Conservation (phyloP, 2,329 filamentous ascomycete species). For the Talaromyces sp. region DNA sequence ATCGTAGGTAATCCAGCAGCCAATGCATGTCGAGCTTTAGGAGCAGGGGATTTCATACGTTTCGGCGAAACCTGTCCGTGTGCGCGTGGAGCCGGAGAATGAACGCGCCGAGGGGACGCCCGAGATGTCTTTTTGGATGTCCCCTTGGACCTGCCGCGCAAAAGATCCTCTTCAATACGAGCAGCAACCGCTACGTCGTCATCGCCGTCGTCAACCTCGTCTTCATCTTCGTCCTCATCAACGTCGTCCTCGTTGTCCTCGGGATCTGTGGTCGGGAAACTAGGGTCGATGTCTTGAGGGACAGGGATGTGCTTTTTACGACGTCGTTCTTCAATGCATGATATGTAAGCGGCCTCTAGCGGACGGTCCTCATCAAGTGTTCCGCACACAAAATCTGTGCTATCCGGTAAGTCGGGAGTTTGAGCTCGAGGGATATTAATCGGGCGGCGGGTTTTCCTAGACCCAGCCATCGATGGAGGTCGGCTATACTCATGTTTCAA, state of each 20-base stretch:
- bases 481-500: conserved; percentile 31
- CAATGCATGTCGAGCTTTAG: conserved; percentile 50
- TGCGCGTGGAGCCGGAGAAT: conserved; percentile 54
- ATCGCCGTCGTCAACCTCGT: conserved; percentile 55
- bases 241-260: conserved; percentile 77
- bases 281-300: conserved; percentile 97
- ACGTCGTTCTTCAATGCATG: conserved; percentile 75
- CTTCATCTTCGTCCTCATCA: conserved; percentile 55
- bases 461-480: conserved; percentile 27
- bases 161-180: conserved; percentile 17
- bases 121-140: conserved; percentile 53
- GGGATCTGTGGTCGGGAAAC: conserved; percentile 90
- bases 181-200: conserved; percentile 54
- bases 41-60: conserved; percentile 67
- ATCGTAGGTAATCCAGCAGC: conserved; percentile 40
- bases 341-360: conserved; percentile 89
- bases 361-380: conserved; percentile 94
- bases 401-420: conserved; percentile 86
- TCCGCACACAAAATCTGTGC: conserved; percentile 98
- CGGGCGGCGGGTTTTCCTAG: conserved; percentile 32
- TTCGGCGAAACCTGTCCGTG: conserved; percentile 66
- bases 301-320: conserved; percentile 76
- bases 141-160: conserved; percentile 42
- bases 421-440: conserved; percentile 54
- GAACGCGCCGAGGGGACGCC: conserved; percentile 61